These are phyloP conservation scores for Entomophthora muscae DNA, from an alignment of 371 early-diverging fungal species.

Conservation along the genomic window DNA sequence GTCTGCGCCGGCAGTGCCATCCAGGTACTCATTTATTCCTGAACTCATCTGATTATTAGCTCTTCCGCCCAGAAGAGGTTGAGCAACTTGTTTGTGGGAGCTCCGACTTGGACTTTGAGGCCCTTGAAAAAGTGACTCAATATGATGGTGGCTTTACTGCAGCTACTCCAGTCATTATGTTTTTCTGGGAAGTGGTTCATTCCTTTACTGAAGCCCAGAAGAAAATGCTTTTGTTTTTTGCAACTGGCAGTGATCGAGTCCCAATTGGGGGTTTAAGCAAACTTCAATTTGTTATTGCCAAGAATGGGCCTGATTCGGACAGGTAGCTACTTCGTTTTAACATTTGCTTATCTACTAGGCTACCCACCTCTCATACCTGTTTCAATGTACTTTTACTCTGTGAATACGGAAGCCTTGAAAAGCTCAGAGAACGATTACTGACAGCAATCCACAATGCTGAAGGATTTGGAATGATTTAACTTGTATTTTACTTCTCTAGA, in stretches of 20 bases:
- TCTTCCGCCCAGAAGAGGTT: constrained; percentile 86
- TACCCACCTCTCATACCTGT: constrained; percentile 81
- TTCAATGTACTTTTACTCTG: constrained; percentile 91
- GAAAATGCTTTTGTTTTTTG: constrained; percentile 85
- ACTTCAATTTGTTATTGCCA: constrained; percentile 87
- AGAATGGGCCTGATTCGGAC: constrained; percentile 90
- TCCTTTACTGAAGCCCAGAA: constrained; percentile 63
- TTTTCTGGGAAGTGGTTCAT: constrained; percentile 91
- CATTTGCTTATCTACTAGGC: constrained; percentile 5
- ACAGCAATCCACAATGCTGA: constrained; percentile 92
- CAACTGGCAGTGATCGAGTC: constrained; percentile 93
- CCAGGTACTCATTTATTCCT: constrained; percentile 22
- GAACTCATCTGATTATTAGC: constrained; percentile 17
- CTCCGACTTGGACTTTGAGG: constrained; percentile 66
- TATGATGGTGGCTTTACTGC: constrained; percentile 74
- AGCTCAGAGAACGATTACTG: constrained; percentile 66
- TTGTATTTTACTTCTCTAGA: no score
- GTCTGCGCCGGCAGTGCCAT: constrained; percentile 72
- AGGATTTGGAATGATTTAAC: constrained; percentile 89
- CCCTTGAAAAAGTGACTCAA: constrained; percentile 60
- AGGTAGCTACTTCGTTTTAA: constrained; percentile 9
- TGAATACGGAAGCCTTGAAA: constrained; percentile 71
- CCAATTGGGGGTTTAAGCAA: constrained; percentile 84
- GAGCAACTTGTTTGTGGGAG: constrained; percentile 91
- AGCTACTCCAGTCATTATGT: constrained; percentile 38